A percentile compares a stretch with the other conserved stretches of the same genome.
These are phyloP conservation scores for Calvatia gigantea DNA, from an alignment of 768 basidiomycete genomes.

Conservation along the genomic window DNA sequence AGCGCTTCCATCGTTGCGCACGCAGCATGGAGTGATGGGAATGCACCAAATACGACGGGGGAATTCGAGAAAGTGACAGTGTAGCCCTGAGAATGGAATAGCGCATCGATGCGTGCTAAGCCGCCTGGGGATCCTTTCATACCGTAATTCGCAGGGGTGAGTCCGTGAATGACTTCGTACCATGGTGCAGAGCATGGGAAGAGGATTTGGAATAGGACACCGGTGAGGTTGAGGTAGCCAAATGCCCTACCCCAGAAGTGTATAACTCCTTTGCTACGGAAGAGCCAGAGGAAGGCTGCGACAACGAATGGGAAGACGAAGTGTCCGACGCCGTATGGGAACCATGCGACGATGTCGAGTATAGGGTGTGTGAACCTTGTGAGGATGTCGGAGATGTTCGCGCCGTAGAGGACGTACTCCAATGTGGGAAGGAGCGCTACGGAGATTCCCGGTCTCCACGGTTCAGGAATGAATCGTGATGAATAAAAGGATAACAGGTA, in stretches of 20 bases:
- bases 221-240: constrained; percentile 89
- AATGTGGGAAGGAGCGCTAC: constrained; percentile 93
- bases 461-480: constrained; percentile 77
- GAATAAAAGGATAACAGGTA: constrained; percentile 88
- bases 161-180: constrained; percentile 97
- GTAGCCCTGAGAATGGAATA: constrained; percentile 78
- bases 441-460: constrained; percentile 77
- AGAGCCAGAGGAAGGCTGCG: constrained; percentile 84
- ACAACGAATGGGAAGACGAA: constrained; percentile 86
- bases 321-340: constrained; percentile 95
- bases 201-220: constrained; percentile 84
- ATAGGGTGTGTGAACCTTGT: constrained; percentile 91
- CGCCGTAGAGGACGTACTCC: constrained; percentile 93
- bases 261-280: constrained; percentile 75
- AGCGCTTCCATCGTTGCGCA: constrained; percentile 90
- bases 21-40: constrained; percentile 90
- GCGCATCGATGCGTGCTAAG: constrained; percentile 84
- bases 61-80: constrained; percentile 78
- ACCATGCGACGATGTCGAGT: constrained; percentile 92
- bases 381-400: constrained; percentile 96
- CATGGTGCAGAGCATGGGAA: constrained; percentile 94
- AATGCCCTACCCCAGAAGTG: constrained; percentile 85
- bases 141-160: constrained; percentile 89
- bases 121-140: constrained; percentile 95
- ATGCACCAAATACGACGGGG: constrained; percentile 95